Base-by-base conservation (phyloP, 495 filamentous ascomycete genomes). In the Achaetomiella virescens region DNA sequence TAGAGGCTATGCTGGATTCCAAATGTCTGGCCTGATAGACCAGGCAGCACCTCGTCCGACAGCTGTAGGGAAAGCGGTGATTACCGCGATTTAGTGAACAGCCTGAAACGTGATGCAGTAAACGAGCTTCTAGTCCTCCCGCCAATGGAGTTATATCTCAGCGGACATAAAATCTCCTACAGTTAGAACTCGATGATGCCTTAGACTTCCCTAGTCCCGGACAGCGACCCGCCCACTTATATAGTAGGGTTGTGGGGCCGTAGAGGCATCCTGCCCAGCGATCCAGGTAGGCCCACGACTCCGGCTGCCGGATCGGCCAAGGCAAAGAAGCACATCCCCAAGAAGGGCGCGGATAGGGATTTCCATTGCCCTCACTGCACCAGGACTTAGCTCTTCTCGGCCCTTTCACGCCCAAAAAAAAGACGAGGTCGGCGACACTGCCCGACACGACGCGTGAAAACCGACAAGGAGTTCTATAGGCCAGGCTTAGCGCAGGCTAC, bases 351-450 rank as follows among this genome's bases (percentile, higher is more conserved):
- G 10, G 91, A 97, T 66, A 91, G 91, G 55, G 97, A 97, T 78
- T 98, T 90, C 67, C 91, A 92, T 40, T 98, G 93, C 74, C 89
- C 88, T 61, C 89, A 97, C 72, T 98, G 93, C 71, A 93, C 86
- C 64, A 98, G 96, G 78, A 96, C 89, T 10, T 98, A 98, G 70
- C 82, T 97, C n/a, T n/a, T n/a, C n/a, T n/a, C n/a, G n/a, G n/a
- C n/a, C n/a, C n/a, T n/a, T n/a, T n/a, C n/a, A n/a, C n/a, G n/a
- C n/a, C n/a, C n/a, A n/a, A n/a, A n/a, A n/a, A n/a, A n/a, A n/a
- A n/a, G n/a, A n/a, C n/a, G n/a, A n/a, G n/a, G n/a, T n/a, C n/a
- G n/a, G n/a, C n/a, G n/a, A n/a, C n/a, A n/a, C n/a, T n/a, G n/a
- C n/a, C n/a, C n/a, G n/a, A n/a, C n/a, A n/a, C n/a, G n/a, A n/a